These are phyloP conservation scores for Trichoderma citrinoviride DNA, from an alignment of 2,329 filamentous ascomycete genomes.

Conservation along the genomic window DNA sequence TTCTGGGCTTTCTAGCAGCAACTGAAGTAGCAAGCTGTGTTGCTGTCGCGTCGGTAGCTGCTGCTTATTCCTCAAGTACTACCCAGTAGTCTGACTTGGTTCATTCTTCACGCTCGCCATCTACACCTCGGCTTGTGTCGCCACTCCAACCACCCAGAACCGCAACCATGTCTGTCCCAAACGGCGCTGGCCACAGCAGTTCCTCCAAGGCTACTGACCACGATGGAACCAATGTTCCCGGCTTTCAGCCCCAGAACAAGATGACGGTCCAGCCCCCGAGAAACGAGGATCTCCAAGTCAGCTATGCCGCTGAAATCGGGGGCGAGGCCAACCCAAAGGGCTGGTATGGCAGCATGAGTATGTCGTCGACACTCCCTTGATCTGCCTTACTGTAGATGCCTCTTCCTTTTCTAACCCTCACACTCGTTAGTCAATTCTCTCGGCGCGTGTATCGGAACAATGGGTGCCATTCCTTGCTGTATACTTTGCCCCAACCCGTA, in stretches of 20 bases:
- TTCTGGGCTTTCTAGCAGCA: neutral
- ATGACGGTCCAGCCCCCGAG: conserved; percentile 77
- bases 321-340: conserved; percentile 70
- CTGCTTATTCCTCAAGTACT: neutral
- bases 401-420: neutral
- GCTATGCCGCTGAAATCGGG: conserved; percentile 65
- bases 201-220: conserved; percentile 32
- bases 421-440: conserved; percentile 63
- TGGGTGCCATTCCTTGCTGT: conserved; percentile 89
- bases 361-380: conserved; percentile 41
- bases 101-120: neutral
- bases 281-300: conserved; percentile 79
- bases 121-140: neutral
- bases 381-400: neutral
- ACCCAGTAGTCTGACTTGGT: too few relatives aligned
- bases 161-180: conserved; percentile 25
- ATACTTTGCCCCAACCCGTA: conserved; percentile 92
- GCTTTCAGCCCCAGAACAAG: conserved; percentile 52
- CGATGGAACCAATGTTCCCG: conserved; percentile 29
- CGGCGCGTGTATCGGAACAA: conserved; percentile 69
- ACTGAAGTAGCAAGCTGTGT: neutral
- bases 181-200: conserved; percentile 28
- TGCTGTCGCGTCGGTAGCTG: neutral
- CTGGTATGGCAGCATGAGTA: conserved; percentile 89
- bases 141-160: neutral